phyloP scores from a whole-genome alignment of 2,329 filamentous ascomycete genomes.

The Pseudogymnoascus sp. region DNA sequence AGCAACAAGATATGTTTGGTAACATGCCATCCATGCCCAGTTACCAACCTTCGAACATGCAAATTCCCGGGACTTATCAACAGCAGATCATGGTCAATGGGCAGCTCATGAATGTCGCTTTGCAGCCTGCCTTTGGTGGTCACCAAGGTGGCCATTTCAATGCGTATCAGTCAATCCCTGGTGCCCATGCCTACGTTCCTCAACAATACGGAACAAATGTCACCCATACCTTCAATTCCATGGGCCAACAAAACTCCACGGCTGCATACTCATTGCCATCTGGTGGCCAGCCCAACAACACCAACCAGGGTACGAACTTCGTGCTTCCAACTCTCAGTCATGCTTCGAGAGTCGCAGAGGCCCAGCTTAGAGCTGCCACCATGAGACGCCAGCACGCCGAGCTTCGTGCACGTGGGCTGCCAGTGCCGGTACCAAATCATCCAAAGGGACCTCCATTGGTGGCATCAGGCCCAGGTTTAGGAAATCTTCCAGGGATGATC shows the following conservation, averaged over 20 bases:
- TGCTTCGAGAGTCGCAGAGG: background rate
- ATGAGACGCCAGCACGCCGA: conserved; percentile 7
- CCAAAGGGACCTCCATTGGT: background rate
- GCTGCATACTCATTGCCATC: background rate
- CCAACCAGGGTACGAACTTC: background rate
- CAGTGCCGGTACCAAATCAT: background rate
- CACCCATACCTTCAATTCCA: background rate
- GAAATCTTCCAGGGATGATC: background rate
- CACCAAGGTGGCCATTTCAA: background rate
- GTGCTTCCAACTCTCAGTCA: background rate
- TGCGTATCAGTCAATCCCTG: background rate
- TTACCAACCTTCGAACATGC: background rate
- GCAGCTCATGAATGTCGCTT: background rate
- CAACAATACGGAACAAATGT: background rate
- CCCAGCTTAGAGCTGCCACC: conserved; percentile 4
- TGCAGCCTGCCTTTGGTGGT: background rate
- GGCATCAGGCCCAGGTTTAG: background rate
- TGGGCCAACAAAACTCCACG: background rate
- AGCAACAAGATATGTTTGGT: background rate
- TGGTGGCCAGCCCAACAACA: background rate
- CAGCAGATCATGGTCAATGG: background rate
- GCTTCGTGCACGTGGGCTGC: background rate
- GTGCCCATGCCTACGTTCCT: background rate
- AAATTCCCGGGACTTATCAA: background rate
- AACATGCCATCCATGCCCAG: background rate